These are phyloP conservation scores for Prunella vulgaris DNA, from an alignment of 257 asterid genomes.

Conservation along the genomic window DNA sequence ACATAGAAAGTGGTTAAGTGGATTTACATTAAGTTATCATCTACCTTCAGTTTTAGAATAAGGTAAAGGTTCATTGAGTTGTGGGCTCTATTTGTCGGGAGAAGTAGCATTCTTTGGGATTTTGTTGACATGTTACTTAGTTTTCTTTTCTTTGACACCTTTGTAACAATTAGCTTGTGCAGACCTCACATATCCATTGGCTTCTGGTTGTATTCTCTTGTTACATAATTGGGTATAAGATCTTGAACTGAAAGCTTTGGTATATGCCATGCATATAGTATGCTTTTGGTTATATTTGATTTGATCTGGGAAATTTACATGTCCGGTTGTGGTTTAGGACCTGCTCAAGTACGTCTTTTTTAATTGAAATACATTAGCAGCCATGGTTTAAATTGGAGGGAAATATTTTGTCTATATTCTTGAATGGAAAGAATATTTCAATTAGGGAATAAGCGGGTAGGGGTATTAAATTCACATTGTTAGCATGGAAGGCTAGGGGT, in stretches of 20 bases:
- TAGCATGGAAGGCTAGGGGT: not conserved
- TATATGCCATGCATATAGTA: not conserved
- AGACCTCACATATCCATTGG: not conserved
- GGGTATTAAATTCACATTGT: not conserved
- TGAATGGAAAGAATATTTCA: not conserved
- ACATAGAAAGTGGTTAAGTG: not conserved
- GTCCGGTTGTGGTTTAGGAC: not conserved
- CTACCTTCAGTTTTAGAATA: not conserved
- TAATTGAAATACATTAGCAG: not conserved
- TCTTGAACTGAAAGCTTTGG: not conserved
- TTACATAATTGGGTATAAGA: not conserved
- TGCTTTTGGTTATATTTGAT: not conserved
- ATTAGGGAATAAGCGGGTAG: not conserved
- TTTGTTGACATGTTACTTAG: not conserved
- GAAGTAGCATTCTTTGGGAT: not conserved
- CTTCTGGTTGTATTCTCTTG: not conserved
- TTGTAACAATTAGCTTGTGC: not conserved
- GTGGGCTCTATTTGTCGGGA: not conserved
- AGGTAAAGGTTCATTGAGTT: not conserved
- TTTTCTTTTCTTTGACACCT: not conserved
- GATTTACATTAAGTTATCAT: not conserved
- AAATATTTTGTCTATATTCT: not conserved
- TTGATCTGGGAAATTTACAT: not conserved
- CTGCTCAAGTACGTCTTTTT: not conserved
- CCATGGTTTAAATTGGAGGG: not conserved